phyloP scores from a whole-genome alignment of 768 basidiomycete genomes.

The Boletus subcaerulescens region DNA sequence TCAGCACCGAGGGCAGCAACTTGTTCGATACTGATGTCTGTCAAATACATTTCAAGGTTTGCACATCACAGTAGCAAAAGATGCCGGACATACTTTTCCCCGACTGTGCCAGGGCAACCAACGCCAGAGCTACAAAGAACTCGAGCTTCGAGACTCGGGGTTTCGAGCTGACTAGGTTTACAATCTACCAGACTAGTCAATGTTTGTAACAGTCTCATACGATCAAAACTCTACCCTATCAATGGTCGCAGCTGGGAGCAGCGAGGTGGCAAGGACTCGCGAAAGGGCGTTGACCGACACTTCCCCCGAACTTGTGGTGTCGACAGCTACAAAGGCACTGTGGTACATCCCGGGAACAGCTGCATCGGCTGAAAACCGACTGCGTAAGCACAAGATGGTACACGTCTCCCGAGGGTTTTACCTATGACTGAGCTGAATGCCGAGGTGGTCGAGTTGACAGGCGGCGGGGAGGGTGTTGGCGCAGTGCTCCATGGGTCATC shows the following conservation, averaged over 20 bases:
- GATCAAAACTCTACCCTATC: conserved; percentile 56
- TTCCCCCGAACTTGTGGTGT: conserved; percentile 69
- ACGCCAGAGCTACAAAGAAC: conserved; percentile 86
- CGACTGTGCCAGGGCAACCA: conserved; percentile 83
- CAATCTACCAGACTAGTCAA: conserved; percentile 55
- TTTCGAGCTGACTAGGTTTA: conserved; percentile 81
- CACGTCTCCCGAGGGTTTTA: conserved; percentile 19
- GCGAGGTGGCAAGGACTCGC: conserved; percentile 73
- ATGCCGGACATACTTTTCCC: conserved; percentile 56
- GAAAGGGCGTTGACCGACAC: conserved; percentile 81
- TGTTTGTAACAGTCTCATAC: background rate
- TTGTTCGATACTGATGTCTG: conserved; percentile 81
- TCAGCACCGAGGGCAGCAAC: conserved; percentile 74
- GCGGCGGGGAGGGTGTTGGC: conserved; percentile 69
- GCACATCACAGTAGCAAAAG: background rate
- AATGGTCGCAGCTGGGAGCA: conserved; percentile 75
- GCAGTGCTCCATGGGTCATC: conserved; percentile 82
- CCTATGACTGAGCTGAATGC: conserved; percentile 72
- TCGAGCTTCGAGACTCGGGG: conserved; percentile 83
- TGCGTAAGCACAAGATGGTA: conserved; percentile 5
- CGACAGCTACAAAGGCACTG: conserved; percentile 68
- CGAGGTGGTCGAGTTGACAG: conserved; percentile 47
- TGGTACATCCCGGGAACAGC: conserved; percentile 78
- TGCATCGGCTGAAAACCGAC: conserved; percentile 57
- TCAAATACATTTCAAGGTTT: background rate